Conservation (phyloP, 805 yeast species). For the Millerozyma acaciae region DNA sequence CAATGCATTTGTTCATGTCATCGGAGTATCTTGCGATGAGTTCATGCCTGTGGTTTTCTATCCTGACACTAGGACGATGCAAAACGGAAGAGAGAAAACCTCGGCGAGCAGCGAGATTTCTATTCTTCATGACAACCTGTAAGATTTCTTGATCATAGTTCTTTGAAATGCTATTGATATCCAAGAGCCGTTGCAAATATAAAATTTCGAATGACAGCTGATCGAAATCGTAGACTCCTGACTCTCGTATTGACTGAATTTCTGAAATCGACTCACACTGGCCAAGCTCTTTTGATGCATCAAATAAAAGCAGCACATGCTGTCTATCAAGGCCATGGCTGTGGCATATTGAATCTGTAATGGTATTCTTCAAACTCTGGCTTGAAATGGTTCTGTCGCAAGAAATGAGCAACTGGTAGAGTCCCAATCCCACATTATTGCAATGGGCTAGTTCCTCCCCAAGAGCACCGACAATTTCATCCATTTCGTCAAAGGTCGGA, state of each 20-base stretch:
- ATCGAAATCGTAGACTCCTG: too few species aligned
- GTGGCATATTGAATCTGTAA: constrained; percentile 18
- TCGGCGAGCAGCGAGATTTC: too few species aligned
- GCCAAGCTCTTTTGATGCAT: background rate
- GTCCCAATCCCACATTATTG: constrained; percentile 21
- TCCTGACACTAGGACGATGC: too few species aligned
- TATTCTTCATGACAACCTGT: too few species aligned
- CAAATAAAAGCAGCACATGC: constrained; percentile 3
- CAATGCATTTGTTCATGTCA: too few species aligned
- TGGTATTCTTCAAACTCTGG: constrained; percentile 12
- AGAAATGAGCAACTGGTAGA: constrained; percentile 22
- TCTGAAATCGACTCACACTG: background rate
- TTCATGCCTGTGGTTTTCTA: too few species aligned
- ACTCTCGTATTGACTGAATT: background rate
- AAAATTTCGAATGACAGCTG: too few species aligned
- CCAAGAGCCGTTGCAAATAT: too few species aligned
- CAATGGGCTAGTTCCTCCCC: constrained; percentile 14
- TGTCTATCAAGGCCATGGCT: constrained; percentile 8
- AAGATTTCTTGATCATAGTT: too few species aligned
- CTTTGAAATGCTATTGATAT: too few species aligned
- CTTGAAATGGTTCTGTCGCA: constrained; percentile 11
- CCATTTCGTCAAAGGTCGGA: constrained; percentile 32
- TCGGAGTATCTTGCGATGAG: too few species aligned
- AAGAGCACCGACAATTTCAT: constrained; percentile 30
- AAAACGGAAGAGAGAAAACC: too few species aligned